Evolutionary conservation across 805 yeast genomes (phyloP).

Genomic region (Candida ponderosae): DNA sequence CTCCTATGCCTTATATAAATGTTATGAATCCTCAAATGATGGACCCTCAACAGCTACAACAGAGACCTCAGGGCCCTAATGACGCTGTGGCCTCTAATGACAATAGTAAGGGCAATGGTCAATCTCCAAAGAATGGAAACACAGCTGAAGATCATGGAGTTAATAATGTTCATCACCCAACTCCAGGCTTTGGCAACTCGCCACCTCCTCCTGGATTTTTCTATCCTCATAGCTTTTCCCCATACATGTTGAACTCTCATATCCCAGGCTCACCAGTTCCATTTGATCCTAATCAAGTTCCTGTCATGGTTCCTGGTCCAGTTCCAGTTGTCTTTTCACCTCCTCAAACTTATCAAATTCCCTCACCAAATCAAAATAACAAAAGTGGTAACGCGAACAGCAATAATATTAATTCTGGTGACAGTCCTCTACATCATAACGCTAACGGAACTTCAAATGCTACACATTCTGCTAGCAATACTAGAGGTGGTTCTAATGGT

Average conservation of each 20-base stretch:
- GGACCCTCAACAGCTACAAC: conserved; percentile 5
- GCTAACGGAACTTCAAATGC: no score
- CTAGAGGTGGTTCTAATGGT: conserved; percentile 2
- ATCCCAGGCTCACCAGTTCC: neutral
- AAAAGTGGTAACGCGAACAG: neutral
- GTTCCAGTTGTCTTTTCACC: neutral
- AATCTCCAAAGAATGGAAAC: conserved; percentile 3
- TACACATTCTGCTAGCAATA: neutral
- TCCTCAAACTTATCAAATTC: neutral
- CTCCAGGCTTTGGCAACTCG: neutral
- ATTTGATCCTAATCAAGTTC: neutral
- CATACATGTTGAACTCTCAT: neutral
- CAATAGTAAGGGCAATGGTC: neutral
- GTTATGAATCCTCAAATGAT: conserved; percentile 17
- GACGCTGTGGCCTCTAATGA: conserved; percentile 1
- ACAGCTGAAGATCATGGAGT: no score
- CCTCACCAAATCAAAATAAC: conserved; percentile 1
- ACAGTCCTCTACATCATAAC: no score
- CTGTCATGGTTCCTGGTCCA: neutral
- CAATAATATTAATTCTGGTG: conserved; percentile 2
- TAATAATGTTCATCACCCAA: no score
- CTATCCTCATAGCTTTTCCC: neutral
- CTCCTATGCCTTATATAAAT: neutral
- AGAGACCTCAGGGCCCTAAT: conserved; percentile 2
- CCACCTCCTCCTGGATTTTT: neutral